phyloP scores from a whole-genome alignment of 73 alveolate species.

The Tetrahymena borealis region DNA sequence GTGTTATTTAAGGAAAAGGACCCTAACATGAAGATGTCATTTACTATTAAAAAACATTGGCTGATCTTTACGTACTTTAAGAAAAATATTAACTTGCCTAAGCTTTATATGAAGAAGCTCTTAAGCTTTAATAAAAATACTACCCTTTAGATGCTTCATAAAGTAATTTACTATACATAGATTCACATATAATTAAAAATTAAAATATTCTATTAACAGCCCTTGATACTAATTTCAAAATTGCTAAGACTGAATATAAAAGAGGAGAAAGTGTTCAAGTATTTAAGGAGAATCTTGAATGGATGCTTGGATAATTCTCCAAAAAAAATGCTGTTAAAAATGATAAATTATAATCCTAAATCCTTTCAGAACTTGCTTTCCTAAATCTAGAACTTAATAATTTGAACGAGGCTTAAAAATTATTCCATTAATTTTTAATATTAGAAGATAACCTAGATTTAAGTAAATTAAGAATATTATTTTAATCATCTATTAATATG shows the following conservation, averaged over 20 bases:
- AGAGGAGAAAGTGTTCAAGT: neutral
- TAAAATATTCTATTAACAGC: neutral
- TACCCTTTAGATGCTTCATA: neutral
- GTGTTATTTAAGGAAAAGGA: neutral
- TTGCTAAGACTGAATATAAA: neutral
- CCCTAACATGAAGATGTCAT: neutral
- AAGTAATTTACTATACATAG: neutral
- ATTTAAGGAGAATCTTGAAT: neutral
- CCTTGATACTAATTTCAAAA: neutral
- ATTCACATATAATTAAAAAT: neutral
- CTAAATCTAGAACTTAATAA: neutral
- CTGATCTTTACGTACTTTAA: neutral
- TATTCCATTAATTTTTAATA: neutral
- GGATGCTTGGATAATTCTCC: neutral
- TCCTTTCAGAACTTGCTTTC: neutral
- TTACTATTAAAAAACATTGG: neutral
- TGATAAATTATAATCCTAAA: neutral
- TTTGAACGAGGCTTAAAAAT: neutral
- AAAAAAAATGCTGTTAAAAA: neutral
- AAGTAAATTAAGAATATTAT: neutral
- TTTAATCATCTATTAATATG: neutral
- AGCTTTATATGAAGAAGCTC: neutral
- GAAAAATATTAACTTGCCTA: neutral
- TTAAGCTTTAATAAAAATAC: neutral
- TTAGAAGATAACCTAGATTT: neutral